These are phyloP conservation scores for Sungouiozyma ichnusensis DNA, from an alignment of 805 yeast genomes.

Conservation along the genomic window DNA sequence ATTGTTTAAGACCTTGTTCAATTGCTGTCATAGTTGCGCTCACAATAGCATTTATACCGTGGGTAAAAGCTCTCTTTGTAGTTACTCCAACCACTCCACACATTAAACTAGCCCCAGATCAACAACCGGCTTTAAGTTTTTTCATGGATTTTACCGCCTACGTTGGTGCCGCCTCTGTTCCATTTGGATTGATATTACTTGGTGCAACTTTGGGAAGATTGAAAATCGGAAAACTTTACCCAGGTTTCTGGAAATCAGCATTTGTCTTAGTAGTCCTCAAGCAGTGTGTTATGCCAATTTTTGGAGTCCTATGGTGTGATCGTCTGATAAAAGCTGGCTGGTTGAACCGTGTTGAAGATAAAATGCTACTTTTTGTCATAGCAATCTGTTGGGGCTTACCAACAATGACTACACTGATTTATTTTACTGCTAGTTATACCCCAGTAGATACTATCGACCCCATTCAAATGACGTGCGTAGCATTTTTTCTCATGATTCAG, in stretches of 20 bases:
- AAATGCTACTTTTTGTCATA: constrained; percentile 61
- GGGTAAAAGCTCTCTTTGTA: constrained; percentile 69
- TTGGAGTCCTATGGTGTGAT: constrained; percentile 59
- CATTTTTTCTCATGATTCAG: constrained; percentile 63
- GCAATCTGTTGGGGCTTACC: constrained; percentile 75
- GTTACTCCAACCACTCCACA: constrained; percentile 32
- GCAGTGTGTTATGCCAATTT: constrained; percentile 65
- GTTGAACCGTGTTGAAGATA: constrained; percentile 39
- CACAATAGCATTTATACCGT: constrained; percentile 73
- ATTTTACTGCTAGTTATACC: constrained; percentile 77
- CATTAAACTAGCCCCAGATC: constrained; percentile 76
- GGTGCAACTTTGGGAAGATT: constrained; percentile 87
- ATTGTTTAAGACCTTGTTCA: constrained; percentile 65
- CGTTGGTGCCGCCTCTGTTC: constrained; percentile 83
- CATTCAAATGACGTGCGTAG: constrained; percentile 71
- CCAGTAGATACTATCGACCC: constrained; percentile 45
- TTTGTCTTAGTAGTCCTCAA: constrained; percentile 45
- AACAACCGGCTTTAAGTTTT: constrained; percentile 74
- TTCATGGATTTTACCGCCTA: constrained; percentile 72
- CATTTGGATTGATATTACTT: constrained; percentile 69
- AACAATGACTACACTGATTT: constrained; percentile 79
- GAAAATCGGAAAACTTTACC: constrained; percentile 46
- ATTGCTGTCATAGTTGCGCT: constrained; percentile 56
- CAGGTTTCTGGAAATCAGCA: constrained; percentile 61
- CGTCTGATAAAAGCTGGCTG: constrained; percentile 59